phyloP scores from a whole-genome alignment of 2,329 filamentous ascomycete genomes.

The Penicillium sp. region DNA sequence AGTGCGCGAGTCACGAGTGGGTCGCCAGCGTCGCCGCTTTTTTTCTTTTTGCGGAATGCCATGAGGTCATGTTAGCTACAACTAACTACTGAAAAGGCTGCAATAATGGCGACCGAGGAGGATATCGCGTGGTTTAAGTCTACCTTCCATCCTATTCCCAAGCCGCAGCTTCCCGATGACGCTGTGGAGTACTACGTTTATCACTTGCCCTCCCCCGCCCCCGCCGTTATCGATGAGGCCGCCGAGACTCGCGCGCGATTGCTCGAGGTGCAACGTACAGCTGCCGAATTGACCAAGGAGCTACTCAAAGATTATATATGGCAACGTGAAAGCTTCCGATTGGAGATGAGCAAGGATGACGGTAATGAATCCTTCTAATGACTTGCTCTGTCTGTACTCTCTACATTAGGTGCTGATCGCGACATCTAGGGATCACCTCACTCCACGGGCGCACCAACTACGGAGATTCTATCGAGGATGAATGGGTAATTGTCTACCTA shows the following conservation, averaged over 20 bases:
- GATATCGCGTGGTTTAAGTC: conserved; percentile 63
- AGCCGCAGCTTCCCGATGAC: conserved; percentile 68
- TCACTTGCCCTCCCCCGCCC: conserved; percentile 57
- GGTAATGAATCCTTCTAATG: conserved; percentile 45
- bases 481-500: conserved; percentile 93
- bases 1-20: conserved; percentile 24
- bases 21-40: conserved; percentile 26
- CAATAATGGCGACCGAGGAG: conserved; percentile 47
- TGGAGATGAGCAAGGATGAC: conserved; percentile 59
- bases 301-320: conserved; percentile 86
- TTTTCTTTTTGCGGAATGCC: conserved; percentile 19
- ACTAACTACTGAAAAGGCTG: conserved; percentile 9
- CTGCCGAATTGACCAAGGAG: conserved; percentile 57
- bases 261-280: conserved; percentile 67
- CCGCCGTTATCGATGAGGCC: conserved; percentile 53
- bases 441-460: conserved; percentile 78
- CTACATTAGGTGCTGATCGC: conserved; percentile 10
- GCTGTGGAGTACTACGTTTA: conserved; percentile 81
- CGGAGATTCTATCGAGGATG: conserved; percentile 91
- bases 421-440: conserved; percentile 47
- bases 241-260: conserved; percentile 54
- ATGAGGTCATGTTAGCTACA: conserved; percentile 34
- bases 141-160: conserved; percentile 62
- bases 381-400: not conserved
- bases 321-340: conserved; percentile 78